Conservation (phyloP, 805 yeast species). For the Saccharomycopsis sp. region DNA sequence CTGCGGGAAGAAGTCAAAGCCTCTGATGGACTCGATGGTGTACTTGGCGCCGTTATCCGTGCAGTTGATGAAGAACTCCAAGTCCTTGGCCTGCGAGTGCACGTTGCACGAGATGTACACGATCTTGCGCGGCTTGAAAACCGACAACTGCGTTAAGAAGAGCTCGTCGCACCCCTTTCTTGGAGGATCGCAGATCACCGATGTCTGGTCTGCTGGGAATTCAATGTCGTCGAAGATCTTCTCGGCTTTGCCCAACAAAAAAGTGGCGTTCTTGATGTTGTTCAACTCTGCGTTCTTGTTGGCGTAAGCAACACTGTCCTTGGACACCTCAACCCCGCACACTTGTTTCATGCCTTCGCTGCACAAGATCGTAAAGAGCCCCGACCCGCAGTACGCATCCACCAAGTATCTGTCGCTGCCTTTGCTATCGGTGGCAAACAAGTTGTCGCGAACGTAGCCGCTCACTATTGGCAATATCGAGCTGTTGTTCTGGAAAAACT, state of each 20-base stretch:
- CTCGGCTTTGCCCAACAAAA: constrained; percentile 89
- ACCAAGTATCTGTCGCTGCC: constrained; percentile 60
- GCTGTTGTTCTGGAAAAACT: constrained; percentile 93
- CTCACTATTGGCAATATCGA: constrained; percentile 82
- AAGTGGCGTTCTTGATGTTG: constrained; percentile 66
- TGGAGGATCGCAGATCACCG: constrained; percentile 93
- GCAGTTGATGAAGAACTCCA: constrained; percentile 68
- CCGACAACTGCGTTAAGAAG: constrained; percentile 77
- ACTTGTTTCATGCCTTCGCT: constrained; percentile 74
- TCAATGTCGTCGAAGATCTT: constrained; percentile 71
- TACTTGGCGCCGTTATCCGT: constrained; percentile 56
- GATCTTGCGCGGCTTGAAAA: constrained; percentile 72
- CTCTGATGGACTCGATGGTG: constrained; percentile 72
- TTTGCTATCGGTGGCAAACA: no score
- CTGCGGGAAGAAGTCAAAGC: constrained; percentile 95
- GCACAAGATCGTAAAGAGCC: constrained; percentile 83
- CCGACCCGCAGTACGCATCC: constrained; percentile 96
- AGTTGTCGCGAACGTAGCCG: constrained; percentile 65
- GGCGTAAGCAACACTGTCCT: constrained; percentile 86
- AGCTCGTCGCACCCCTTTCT: constrained; percentile 92
- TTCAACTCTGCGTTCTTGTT: constrained; percentile 69
- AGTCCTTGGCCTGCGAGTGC: constrained; percentile 93
- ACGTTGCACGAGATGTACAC: constrained; percentile 97
- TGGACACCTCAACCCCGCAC: constrained; percentile 89
- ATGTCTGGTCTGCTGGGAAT: constrained; percentile 66